Evolutionary conservation across 495 filamentous ascomycete genomes (phyloP).

Genomic region (Wilcoxina mikolae): DNA sequence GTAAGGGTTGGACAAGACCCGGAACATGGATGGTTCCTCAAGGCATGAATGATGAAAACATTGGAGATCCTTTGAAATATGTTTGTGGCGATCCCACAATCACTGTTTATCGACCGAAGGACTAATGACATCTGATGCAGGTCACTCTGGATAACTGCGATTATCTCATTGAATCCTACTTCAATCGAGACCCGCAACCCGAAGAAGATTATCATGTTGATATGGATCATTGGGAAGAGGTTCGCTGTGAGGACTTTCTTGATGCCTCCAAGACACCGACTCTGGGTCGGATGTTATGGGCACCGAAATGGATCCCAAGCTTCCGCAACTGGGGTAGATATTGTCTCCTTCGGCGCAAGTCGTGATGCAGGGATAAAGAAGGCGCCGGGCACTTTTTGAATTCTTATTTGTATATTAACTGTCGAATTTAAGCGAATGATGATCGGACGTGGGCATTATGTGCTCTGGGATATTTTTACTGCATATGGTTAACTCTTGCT

Average conservation of each 20-base stretch:
- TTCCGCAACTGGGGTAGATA: slow-evolving; percentile 25
- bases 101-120: neutral
- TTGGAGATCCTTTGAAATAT: slow-evolving; percentile 78
- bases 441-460: neutral
- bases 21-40: slow-evolving; percentile 65
- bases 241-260: slow-evolving; percentile 63
- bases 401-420: neutral
- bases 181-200: slow-evolving; percentile 44
- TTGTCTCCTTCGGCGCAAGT: slow-evolving; percentile 18
- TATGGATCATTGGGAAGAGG: slow-evolving; percentile 51
- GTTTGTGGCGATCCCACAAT: slow-evolving; percentile 33
- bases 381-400: neutral
- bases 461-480: neutral
- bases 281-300: slow-evolving; percentile 67
- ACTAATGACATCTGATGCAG: slow-evolving; percentile 31
- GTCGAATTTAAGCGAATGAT: no score
- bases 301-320: slow-evolving; percentile 38
- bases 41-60: slow-evolving; percentile 88
- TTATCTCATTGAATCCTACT: slow-evolving; percentile 79
- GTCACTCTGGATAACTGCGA: slow-evolving; percentile 55
- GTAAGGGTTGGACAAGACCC: slow-evolving; percentile 40
- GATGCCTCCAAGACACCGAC: slow-evolving; percentile 60
- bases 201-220: slow-evolving; percentile 68
- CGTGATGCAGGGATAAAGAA: neutral
- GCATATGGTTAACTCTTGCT: neutral